These are phyloP conservation scores for Coprinellus micaceus DNA, from an alignment of 768 basidiomycete genomes.

Conservation along the genomic window DNA sequence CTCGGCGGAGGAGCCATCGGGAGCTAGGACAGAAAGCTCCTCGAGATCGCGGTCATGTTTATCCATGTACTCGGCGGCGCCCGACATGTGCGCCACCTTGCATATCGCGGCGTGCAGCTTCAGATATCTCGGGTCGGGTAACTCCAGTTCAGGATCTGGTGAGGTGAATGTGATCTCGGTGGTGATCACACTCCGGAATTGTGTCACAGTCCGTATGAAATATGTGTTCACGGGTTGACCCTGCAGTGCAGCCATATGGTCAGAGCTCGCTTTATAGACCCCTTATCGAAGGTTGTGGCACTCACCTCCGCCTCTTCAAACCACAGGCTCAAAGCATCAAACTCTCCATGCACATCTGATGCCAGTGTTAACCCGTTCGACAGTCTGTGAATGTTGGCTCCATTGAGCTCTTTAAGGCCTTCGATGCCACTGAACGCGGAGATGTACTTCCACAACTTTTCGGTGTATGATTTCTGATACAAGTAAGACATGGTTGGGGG, in stretches of 20 bases:
- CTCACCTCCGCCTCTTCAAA: neutral
- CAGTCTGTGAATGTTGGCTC: neutral
- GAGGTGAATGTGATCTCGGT: neutral
- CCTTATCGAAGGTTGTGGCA: neutral
- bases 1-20: neutral
- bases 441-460: neutral
- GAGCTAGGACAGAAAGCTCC: neutral
- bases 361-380: neutral
- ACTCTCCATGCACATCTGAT: neutral
- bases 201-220: neutral
- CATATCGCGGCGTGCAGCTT: conserved; percentile 10
- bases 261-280: neutral
- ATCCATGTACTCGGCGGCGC: conserved; percentile 3
- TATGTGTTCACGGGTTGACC: neutral
- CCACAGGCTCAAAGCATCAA: neutral
- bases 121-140: conserved; percentile 6
- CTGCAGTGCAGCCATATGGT: neutral
- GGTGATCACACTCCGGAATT: neutral
- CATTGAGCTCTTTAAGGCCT: neutral
- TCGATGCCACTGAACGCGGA: neutral
- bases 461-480: too few relatives aligned
- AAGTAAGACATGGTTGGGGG: neutral
- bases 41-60: neutral
- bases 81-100: conserved; percentile 9
- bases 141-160: neutral